Percentiles rank a stretch among this genome's conserved stretches.
Conservation (phyloP, 2,329 filamentous ascomycete genomes). For the Macrophomina tecta region DNA sequence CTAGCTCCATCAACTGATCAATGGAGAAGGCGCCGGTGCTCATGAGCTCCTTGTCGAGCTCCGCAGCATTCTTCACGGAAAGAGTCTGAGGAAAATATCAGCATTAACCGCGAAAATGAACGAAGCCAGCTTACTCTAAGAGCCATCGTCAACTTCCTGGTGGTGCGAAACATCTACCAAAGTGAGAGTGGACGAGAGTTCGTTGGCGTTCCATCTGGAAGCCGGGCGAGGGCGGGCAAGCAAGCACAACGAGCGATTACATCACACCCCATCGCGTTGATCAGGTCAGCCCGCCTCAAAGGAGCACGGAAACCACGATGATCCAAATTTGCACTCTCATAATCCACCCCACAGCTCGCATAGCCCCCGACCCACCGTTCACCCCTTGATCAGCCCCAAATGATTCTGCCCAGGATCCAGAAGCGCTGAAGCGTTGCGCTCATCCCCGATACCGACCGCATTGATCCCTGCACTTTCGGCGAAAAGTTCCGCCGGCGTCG, state of each 20-base stretch:
- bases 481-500: constrained; percentile 17
- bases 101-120: neutral
- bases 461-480: constrained; percentile 13
- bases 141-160: constrained; percentile 33
- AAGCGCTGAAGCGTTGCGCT: no score
- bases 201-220: neutral
- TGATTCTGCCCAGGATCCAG: neutral
- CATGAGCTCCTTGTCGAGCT: constrained; percentile 95
- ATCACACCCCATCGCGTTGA: constrained; percentile 35
- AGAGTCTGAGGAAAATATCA: constrained; percentile 68
- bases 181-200: neutral
- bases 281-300: constrained; percentile 12
- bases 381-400: neutral
- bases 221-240: constrained; percentile 10
- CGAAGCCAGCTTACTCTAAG: constrained; percentile 33
- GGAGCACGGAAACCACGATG: neutral
- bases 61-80: constrained; percentile 83
- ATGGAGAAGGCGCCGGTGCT: constrained; percentile 84
- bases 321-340: neutral
- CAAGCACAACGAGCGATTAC: constrained; percentile 35
- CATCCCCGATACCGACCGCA: neutral
- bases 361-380: neutral
- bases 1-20: constrained; percentile 96
- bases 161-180: neutral
- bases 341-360: neutral